These are phyloP conservation scores for Herpetomonas samuelpessoai DNA, from an alignment of 208 protist species.

Conservation along the genomic window DNA sequence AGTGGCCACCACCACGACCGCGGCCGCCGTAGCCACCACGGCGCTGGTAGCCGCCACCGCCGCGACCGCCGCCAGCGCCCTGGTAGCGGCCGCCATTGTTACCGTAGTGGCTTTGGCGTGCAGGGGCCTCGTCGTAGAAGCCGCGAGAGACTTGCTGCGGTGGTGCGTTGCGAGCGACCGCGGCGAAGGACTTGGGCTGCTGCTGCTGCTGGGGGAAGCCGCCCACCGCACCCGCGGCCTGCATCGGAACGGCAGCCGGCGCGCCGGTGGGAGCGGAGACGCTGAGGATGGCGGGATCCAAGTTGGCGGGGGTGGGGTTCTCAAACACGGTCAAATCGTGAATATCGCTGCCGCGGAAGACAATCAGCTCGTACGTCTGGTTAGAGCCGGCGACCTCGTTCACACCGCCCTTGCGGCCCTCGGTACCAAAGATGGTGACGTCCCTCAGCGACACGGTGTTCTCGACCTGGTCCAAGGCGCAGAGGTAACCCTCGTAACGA, in stretches of 20 bases:
- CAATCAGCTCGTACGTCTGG: constrained; percentile 84
- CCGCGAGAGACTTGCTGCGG: background rate
- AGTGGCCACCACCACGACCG: constrained; percentile 36
- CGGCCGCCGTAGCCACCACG: constrained; percentile 33
- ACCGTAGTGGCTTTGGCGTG: constrained; percentile 1
- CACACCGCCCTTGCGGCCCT: constrained; percentile 59
- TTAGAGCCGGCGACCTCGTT: constrained; percentile 61
- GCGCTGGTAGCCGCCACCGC: constrained; percentile 22
- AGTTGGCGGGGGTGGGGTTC: constrained; percentile 21
- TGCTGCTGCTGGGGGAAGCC: constrained; percentile 1
- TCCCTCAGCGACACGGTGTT: constrained; percentile 88
- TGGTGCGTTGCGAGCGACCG: constrained; percentile 2
- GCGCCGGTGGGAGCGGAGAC: constrained; percentile 24
- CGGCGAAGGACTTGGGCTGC: constrained; percentile 10
- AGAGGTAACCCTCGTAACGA: constrained; percentile 82
- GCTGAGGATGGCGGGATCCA: constrained; percentile 81
- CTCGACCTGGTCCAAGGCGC: constrained; percentile 59
- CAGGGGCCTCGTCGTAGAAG: constrained; percentile 14
- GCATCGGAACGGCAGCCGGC: constrained; percentile 8
- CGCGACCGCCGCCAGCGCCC: constrained; percentile 13
- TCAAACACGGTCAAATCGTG: constrained; percentile 84
- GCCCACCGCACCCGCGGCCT: background rate
- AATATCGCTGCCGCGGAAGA: constrained; percentile 88
- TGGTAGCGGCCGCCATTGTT: constrained; percentile 14
- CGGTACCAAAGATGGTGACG: constrained; percentile 88